phyloP scores from a whole-genome alignment of 2,329 filamentous ascomycete genomes.

The Trichocomaceae sp. region DNA sequence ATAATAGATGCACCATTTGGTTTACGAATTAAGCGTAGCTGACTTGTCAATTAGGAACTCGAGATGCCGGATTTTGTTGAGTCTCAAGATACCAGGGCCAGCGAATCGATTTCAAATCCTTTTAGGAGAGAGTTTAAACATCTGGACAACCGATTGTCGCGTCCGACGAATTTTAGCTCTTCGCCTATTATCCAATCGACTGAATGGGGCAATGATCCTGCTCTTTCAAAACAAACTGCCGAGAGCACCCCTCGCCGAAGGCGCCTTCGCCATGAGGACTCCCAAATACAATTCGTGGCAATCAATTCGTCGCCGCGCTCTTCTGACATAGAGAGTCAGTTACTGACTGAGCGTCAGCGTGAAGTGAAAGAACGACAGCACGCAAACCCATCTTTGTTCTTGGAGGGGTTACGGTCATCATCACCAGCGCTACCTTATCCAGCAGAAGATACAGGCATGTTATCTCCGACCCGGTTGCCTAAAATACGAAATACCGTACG shows the following conservation, averaged over 20 bases:
- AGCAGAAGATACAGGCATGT: constrained; percentile 17
- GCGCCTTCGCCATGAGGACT: constrained; percentile 68
- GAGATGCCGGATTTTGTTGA: constrained; percentile 37
- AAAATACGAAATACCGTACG: constrained; percentile 21
- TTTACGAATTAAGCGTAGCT: constrained; percentile 12
- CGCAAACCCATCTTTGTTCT: constrained; percentile 57
- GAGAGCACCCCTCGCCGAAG: constrained; percentile 45
- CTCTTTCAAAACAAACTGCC: constrained; percentile 22
- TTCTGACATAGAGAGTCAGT: constrained; percentile 55
- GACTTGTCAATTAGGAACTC: constrained; percentile 9
- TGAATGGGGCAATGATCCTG: constrained; percentile 15
- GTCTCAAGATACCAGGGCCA: constrained; percentile 43
- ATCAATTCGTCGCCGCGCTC: constrained; percentile 56
- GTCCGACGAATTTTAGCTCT: constrained; percentile 20
- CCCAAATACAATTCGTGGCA: constrained; percentile 69
- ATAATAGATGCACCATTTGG: neutral
- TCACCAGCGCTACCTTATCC: constrained; percentile 24
- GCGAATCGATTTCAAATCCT: constrained; percentile 13
- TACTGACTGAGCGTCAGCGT: constrained; percentile 70
- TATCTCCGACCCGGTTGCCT: constrained; percentile 26
- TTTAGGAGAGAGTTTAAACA: constrained; percentile 11
- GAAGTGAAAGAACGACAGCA: constrained; percentile 70
- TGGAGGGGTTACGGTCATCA: constrained; percentile 57
- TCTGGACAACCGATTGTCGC: constrained; percentile 6
- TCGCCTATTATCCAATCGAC: constrained; percentile 22